Evolutionary conservation across 331 rosid species (phyloP).

Genomic region (Ulmus americana): DNA sequence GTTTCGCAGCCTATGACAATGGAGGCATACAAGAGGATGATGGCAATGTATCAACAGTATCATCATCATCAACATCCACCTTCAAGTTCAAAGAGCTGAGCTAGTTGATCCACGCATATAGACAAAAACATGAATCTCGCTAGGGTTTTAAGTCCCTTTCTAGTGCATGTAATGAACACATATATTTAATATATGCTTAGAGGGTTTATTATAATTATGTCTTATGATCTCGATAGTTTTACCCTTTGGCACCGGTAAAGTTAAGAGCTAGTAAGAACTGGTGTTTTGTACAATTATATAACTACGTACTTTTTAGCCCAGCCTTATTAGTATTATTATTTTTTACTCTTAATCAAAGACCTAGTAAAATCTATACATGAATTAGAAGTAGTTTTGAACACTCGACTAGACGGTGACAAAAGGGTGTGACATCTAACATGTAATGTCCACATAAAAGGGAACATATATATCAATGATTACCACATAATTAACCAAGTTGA

Average conservation of each 20-base stretch:
- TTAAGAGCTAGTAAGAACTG: too few relatives aligned
- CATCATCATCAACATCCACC: conserved; percentile 56
- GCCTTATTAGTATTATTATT: too few relatives aligned
- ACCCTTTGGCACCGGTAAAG: too few relatives aligned
- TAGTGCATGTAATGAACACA: neutral
- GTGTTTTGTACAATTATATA: too few relatives aligned
- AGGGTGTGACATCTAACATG: conserved; percentile 23
- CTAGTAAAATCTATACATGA: too few relatives aligned
- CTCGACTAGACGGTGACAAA: conserved; percentile 1
- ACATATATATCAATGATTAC: conserved; percentile 32
- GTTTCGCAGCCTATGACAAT: conserved; percentile 56
- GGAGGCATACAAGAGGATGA: conserved; percentile 67
- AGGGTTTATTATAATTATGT: too few relatives aligned
- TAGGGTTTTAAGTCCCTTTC: neutral
- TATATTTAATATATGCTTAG: too few relatives aligned
- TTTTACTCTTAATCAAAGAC: too few relatives aligned
- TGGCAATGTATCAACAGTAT: conserved; percentile 64
- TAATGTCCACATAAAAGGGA: conserved; percentile 24
- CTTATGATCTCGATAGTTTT: too few relatives aligned
- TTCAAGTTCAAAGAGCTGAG: conserved; percentile 47
- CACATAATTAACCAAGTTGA: neutral
- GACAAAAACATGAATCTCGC: neutral
- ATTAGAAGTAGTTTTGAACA: neutral
- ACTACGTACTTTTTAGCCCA: too few relatives aligned
- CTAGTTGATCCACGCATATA: neutral